Conservation (phyloP, 768 basidiomycete genomes). For the Lactarius tabidus region DNA sequence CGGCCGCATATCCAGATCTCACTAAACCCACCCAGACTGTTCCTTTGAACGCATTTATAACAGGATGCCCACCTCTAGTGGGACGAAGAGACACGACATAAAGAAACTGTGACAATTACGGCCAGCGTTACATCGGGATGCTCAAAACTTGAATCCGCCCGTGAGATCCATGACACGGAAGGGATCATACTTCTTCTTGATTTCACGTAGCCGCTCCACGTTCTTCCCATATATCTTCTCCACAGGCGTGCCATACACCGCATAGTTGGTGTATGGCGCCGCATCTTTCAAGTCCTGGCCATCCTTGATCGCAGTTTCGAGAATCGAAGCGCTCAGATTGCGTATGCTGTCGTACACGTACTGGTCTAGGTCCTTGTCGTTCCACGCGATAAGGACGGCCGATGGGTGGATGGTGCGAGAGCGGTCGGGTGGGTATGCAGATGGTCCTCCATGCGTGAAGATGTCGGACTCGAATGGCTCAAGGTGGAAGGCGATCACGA, state of each 20-base stretch:
- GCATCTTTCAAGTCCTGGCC: no score
- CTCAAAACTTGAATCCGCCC: neutral
- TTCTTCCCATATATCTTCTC: neutral
- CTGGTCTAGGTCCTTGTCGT: conserved; percentile 30
- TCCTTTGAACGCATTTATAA: no score
- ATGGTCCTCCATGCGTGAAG: conserved; percentile 13
- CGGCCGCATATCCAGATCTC: no score
- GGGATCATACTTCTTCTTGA: neutral
- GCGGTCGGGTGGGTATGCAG: conserved; percentile 12
- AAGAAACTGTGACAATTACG: no score
- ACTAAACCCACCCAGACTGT: no score
- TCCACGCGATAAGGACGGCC: conserved; percentile 41
- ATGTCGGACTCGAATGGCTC: conserved; percentile 13
- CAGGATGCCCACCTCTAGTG: no score
- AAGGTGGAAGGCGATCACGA: conserved; percentile 38
- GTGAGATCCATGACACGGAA: neutral
- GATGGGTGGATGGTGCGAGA: neutral
- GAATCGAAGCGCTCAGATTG: conserved; percentile 34
- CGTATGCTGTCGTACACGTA: conserved; percentile 39
- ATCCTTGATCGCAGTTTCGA: no score
- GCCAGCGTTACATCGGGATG: no score
- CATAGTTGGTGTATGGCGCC: neutral
- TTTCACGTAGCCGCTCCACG: neutral
- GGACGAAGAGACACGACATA: no score
- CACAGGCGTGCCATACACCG: neutral